A percentile compares a stretch with the other conserved stretches of the same genome.
Conservation (phyloP, 2,329 filamentous ascomycete species). For the Verruconis gallopava region DNA sequence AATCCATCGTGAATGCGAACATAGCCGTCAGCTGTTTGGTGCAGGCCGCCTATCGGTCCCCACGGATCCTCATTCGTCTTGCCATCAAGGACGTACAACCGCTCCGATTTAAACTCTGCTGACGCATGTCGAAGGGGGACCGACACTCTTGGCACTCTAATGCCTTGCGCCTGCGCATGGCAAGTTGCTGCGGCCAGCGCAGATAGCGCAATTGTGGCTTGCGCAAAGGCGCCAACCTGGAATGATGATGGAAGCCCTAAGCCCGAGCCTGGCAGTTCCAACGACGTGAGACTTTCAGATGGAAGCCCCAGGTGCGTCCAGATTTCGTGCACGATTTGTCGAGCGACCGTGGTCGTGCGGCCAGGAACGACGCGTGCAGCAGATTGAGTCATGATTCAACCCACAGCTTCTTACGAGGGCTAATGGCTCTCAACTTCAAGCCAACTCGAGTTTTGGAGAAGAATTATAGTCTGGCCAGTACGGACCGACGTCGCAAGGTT, state of each 20-base stretch:
- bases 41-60: constrained; percentile 32
- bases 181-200: constrained; percentile 38
- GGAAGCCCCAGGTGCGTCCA: constrained; percentile 11
- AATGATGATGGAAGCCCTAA: constrained; percentile 37
- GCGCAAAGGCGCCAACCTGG: constrained; percentile 41
- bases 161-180: constrained; percentile 23
- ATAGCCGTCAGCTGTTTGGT: constrained; percentile 15
- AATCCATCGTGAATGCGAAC: constrained; percentile 45
- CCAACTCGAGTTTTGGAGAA: too few relatives aligned
- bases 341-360: too few relatives aligned
- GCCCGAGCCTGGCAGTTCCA: constrained; percentile 15
- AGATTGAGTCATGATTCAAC: too few relatives aligned
- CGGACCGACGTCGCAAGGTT: too few relatives aligned
- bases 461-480: too few relatives aligned
- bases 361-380: too few relatives aligned
- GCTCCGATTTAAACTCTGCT: constrained; percentile 42
- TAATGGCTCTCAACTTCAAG: too few relatives aligned
- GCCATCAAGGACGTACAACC: constrained; percentile 33
- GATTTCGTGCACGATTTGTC: neutral
- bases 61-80: constrained; percentile 22
- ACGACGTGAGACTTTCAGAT: constrained; percentile 4
- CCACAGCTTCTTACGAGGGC: too few relatives aligned
- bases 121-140: constrained; percentile 35
- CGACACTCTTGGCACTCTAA: constrained; percentile 24
- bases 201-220: constrained; percentile 38